These are phyloP conservation scores for Pseudonitzschia multistriata DNA, from an alignment of 108 stramenopile species.

Conservation along the genomic window DNA sequence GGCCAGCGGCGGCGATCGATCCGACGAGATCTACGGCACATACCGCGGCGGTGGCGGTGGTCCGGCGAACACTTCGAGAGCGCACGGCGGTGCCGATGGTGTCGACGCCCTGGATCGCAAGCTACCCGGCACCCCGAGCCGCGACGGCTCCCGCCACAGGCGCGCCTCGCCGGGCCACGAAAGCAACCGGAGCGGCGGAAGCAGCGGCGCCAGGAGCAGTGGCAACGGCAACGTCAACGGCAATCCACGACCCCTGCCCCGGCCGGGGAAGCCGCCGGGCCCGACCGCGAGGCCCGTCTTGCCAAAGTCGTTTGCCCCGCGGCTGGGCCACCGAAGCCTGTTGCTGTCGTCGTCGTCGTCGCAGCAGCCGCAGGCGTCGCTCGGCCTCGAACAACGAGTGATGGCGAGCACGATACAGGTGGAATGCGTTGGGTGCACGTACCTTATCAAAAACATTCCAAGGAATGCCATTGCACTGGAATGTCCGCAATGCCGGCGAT, in stretches of 20 bases:
- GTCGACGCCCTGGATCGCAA: background rate
- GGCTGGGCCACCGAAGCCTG: background rate
- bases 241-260: background rate
- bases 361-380: background rate
- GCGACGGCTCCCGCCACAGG: background rate
- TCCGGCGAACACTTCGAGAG: background rate
- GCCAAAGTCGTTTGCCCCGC: background rate
- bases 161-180: no score
- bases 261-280: background rate
- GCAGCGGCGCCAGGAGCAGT: background rate
- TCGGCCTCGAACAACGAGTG: background rate
- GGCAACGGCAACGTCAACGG: background rate
- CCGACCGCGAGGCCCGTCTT: background rate
- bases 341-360: background rate
- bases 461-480: background rate
- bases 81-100: background rate
- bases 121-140: background rate
- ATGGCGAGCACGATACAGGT: background rate
- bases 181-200: background rate
- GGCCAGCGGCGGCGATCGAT: background rate
- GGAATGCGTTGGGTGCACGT: background rate
- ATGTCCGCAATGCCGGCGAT: background rate
- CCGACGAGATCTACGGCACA: background rate
- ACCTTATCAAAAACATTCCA: background rate
- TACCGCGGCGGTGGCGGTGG: background rate